These are phyloP conservation scores for Pseudopyricularia javanii DNA, from an alignment of 2,329 filamentous ascomycete species.

Conservation along the genomic window DNA sequence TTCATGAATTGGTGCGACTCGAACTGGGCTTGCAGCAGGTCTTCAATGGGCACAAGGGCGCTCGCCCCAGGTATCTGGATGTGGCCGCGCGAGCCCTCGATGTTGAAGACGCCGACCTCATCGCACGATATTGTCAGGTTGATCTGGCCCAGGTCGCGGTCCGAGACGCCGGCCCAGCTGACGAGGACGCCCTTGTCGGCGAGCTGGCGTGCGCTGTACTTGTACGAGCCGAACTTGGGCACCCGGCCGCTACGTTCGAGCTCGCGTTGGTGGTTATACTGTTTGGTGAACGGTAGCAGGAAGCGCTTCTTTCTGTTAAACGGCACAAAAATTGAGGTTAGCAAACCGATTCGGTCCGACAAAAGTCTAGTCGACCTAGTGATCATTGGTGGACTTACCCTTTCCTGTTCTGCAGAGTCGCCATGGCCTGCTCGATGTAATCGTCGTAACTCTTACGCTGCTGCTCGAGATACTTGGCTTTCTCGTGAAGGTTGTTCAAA, in stretches of 20 bases:
- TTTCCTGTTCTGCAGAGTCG: constrained; percentile 93
- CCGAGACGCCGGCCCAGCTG: constrained; percentile 72
- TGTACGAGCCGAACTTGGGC: constrained; percentile 95
- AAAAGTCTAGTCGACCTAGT: background rate
- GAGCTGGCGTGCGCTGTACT: constrained; percentile 83
- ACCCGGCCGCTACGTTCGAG: constrained; percentile 84
- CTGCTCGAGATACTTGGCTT: constrained; percentile 84
- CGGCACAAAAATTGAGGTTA: background rate
- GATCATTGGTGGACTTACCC: constrained; percentile 38
- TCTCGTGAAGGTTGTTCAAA: constrained; percentile 63
- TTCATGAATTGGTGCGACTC: constrained; percentile 95
- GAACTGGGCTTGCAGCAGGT: constrained; percentile 91
- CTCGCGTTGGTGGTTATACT: constrained; percentile 97
- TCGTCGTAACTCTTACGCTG: constrained; percentile 97
- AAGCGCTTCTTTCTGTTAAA: constrained; percentile 68
- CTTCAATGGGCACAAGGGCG: constrained; percentile 79
- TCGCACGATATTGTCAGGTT: constrained; percentile 93
- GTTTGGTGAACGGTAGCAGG: constrained; percentile 91
- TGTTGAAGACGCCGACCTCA: constrained; percentile 82
- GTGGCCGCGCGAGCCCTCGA: constrained; percentile 81
- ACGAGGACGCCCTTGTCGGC: constrained; percentile 91
- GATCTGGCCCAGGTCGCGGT: constrained; percentile 79
- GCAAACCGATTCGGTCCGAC: background rate
- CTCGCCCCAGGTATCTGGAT: constrained; percentile 95
- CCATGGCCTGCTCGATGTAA: constrained; percentile 97